phyloP scores from a whole-genome alignment of 2,329 filamentous ascomycete species.

The Hymenoscyphus fraxineus region DNA sequence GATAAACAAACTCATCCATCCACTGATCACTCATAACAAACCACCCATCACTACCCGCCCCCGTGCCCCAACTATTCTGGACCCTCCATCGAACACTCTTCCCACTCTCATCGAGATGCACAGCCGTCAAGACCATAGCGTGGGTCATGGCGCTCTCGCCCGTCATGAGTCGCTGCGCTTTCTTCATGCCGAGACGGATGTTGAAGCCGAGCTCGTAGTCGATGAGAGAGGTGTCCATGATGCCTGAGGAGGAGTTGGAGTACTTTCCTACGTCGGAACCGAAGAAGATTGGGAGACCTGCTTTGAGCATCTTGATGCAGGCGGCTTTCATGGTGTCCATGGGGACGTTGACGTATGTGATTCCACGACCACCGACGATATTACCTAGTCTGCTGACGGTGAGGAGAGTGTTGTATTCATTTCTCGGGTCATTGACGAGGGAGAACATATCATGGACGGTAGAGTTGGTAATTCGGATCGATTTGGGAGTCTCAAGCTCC shows the following conservation, averaged over 20 bases:
- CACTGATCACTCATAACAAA: constrained; percentile 84
- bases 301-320: constrained; percentile 72
- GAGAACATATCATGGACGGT: constrained; percentile 70
- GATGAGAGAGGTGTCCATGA: constrained; percentile 76
- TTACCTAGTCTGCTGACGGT: constrained; percentile 79
- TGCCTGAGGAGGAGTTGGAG: constrained; percentile 61
- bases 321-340: constrained; percentile 69
- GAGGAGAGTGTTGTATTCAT: constrained; percentile 67
- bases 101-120: constrained; percentile 67
- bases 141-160: constrained; percentile 85
- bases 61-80: constrained; percentile 79
- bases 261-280: constrained; percentile 85
- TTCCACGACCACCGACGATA: constrained; percentile 68
- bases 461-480: constrained; percentile 54
- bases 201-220: constrained; percentile 86
- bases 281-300: constrained; percentile 81
- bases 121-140: constrained; percentile 85
- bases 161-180: constrained; percentile 68
- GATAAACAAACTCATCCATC: constrained; percentile 80
- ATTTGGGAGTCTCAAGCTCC: constrained; percentile 58
- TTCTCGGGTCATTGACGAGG: constrained; percentile 80
- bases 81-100: constrained; percentile 76
- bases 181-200: constrained; percentile 67
- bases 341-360: constrained; percentile 80
- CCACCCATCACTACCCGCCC: constrained; percentile 71